phyloP scores from a whole-genome alignment of 805 yeast genomes.

The Wickerhamiella musiphila region DNA sequence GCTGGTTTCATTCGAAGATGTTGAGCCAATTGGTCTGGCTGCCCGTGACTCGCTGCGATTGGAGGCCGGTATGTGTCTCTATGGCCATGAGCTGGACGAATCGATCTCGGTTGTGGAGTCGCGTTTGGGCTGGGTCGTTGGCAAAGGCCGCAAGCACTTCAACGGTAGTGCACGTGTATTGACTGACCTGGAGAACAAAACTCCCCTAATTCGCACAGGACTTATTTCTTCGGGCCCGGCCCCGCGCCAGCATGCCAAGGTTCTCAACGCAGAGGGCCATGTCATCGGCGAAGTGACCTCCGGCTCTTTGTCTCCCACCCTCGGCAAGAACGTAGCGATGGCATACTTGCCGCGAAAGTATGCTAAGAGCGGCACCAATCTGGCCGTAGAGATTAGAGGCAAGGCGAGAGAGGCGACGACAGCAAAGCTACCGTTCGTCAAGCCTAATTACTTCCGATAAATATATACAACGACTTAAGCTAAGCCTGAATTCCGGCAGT shows the following conservation, averaged over 20 bases:
- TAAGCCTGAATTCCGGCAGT: no score
- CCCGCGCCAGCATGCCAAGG: conserved; percentile 64
- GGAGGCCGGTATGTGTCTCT: conserved; percentile 97
- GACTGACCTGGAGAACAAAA: conserved; percentile 51
- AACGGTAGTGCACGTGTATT: conserved; percentile 63
- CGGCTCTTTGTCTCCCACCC: conserved; percentile 51
- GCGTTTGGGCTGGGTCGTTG: conserved; percentile 74
- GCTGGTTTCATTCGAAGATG: conserved; percentile 31
- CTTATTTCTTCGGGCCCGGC: conserved; percentile 66
- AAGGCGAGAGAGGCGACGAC: conserved; percentile 60
- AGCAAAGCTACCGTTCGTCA: conserved; percentile 73
- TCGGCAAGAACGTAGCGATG: conserved; percentile 74
- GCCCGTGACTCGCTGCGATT: conserved; percentile 90
- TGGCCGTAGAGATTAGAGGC: conserved; percentile 67
- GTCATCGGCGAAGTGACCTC: conserved; percentile 45
- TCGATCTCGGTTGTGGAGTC: conserved; percentile 75
- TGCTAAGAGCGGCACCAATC: conserved; percentile 56
- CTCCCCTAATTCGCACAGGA: conserved; percentile 54
- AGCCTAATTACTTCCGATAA: conserved; percentile 44
- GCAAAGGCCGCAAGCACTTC: conserved; percentile 65
- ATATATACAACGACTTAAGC: not conserved
- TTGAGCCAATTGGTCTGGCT: conserved; percentile 85
- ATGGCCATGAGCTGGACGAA: conserved; percentile 81
- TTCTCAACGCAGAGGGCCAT: conserved; percentile 38
- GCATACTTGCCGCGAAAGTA: conserved; percentile 61